Evolutionary conservation across 768 basidiomycete genomes (phyloP).

Genomic region (Psilocybe sp.): DNA sequence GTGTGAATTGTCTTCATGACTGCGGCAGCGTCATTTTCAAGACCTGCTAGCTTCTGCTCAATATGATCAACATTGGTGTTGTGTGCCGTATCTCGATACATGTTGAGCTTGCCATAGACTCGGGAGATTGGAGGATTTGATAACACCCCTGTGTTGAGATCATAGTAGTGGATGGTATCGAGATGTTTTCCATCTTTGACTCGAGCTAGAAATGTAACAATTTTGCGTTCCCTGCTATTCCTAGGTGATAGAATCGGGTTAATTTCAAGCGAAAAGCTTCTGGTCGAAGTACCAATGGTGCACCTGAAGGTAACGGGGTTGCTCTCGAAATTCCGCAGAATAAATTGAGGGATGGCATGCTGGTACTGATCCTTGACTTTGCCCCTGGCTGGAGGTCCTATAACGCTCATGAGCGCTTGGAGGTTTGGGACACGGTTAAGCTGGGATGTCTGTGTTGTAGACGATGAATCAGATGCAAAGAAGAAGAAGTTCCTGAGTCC

Average conservation of each 20-base stretch:
- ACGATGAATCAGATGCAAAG: no score
- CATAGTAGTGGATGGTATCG: slow-evolving; percentile 19
- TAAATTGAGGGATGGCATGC: slow-evolving; percentile 28
- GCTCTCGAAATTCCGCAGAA: slow-evolving; percentile 21
- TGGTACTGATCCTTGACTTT: slow-evolving; percentile 16
- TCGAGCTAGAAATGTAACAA: no score
- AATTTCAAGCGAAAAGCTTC: no score
- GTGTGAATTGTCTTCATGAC: slow-evolving; percentile 20
- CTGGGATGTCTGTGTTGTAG: no score
- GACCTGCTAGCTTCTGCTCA: slow-evolving; percentile 22
- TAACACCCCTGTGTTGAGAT: slow-evolving; percentile 16
- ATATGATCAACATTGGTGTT: slow-evolving; percentile 21
- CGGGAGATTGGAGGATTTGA: slow-evolving; percentile 9
- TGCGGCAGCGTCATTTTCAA: slow-evolving; percentile 24
- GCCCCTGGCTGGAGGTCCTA: no score
- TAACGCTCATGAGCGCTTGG: no score
- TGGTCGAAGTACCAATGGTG: neutral
- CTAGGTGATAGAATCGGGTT: no score
- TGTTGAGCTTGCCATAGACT: slow-evolving; percentile 20
- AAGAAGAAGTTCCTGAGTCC: no score
- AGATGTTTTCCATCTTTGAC: neutral
- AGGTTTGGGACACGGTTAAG: no score
- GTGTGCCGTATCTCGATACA: slow-evolving; percentile 23
- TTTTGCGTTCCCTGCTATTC: no score
- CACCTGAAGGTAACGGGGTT: neutral